Conservation (phyloP, 371 early-diverging fungal species). For the Rhizopus stolonifer region DNA sequence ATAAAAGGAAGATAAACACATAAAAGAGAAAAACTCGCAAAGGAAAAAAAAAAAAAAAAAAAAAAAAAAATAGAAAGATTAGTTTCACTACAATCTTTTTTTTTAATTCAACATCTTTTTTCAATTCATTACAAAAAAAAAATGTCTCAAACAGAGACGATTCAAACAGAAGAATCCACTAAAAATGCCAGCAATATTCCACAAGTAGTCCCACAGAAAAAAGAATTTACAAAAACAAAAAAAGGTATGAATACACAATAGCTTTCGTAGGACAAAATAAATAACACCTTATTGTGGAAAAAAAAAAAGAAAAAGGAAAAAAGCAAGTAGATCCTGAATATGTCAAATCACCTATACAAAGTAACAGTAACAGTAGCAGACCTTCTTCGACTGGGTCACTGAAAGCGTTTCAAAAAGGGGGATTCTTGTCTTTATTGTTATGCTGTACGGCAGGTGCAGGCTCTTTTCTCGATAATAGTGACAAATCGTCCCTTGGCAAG, state of each 20-base stretch:
- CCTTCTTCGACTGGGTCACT: slow-evolving; percentile 21
- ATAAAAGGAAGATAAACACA: background rate
- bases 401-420: slow-evolving; percentile 31
- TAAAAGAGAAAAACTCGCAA: background rate
- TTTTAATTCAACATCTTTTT: slow-evolving; percentile 1
- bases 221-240: slow-evolving; percentile 3
- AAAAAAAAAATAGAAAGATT: background rate
- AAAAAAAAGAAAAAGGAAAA: slow-evolving; percentile 23
- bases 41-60: background rate
- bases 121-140: background rate
- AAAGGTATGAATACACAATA: slow-evolving; percentile 11
- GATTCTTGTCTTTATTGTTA: slow-evolving; percentile 28
- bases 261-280: slow-evolving; percentile 20
- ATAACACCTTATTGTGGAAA: background rate
- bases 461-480: slow-evolving; percentile 35
- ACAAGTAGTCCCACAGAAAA: slow-evolving; percentile 20
- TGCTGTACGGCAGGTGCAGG: slow-evolving; percentile 35
- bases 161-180: slow-evolving; percentile 11
- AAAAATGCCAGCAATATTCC: slow-evolving; percentile 11
- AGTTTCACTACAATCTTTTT: background rate
- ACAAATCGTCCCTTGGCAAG: slow-evolving; percentile 22
- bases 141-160: slow-evolving; percentile 26
- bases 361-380: slow-evolving; percentile 8
- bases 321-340: slow-evolving; percentile 32
- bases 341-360: slow-evolving; percentile 26